Base-by-base conservation (phyloP, 2,329 filamentous ascomycete genomes). In the Pseudophaeomoniella oleicola region DNA sequence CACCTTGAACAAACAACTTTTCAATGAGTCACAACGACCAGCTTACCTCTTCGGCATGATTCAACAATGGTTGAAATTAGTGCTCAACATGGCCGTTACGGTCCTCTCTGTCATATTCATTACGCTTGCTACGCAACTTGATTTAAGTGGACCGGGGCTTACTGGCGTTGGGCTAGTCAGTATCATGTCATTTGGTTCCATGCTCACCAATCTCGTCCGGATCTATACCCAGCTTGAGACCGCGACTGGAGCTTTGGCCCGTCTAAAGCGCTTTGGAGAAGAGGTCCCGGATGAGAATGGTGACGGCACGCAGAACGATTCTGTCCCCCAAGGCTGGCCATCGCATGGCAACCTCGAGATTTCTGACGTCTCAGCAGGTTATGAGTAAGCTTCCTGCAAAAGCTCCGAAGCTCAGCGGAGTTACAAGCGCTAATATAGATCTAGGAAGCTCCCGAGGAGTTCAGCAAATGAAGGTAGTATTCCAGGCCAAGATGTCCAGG, bases 281-380 rank as follows among this genome's bases (percentile, higher is more conserved):
- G 42, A 32, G 1, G 42, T 44, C 3, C 29, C 16, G 17, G 22
- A 39, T 2, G 48, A 51, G 18, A 42, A 46, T 15, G 36, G 13
- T 19, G 39, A 42, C 4, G 39, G 32, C 2, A n/a, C n/a, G n/a
- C n/a, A n/a, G n/a, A 46, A 51, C 31, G 37, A 44, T 14, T 35
- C 39, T 2, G 13, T 41, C 17, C 37, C 42, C 14, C 36, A 41
- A 22, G 9, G 38, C 4, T 50, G 48, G 48, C 48, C 48, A 30
- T 11, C 10, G 19, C 22, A 16, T 5, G 40, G 38, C 13, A 16
- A 32, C 13, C 14, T 32, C 13, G 53, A 59, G 27, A 63, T 67
- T 48, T 51, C 55, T 16, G 50, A 54, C n/a, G 51, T 65, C n/a
- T 60, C 55, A 19, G 64, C 63, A 18, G 53, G 53, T 31, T 66